phyloP scores from a whole-genome alignment of 257 asterid species.

The Solanum corneliomulleri region DNA sequence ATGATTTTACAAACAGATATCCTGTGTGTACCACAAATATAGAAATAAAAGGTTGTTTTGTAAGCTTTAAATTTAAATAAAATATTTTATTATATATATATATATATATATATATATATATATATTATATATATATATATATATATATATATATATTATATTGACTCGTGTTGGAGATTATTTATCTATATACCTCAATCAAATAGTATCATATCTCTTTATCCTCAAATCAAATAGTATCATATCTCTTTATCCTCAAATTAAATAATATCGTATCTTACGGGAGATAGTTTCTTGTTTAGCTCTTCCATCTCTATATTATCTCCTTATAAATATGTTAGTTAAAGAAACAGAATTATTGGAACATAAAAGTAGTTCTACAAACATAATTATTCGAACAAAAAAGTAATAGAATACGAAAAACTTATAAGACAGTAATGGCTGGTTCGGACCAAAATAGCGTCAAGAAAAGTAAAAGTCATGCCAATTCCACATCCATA shows the following conservation, averaged over 20 bases:
- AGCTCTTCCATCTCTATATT: not conserved
- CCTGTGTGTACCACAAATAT: not conserved
- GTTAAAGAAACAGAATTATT: not conserved
- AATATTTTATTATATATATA: too few relatives aligned
- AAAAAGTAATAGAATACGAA: not conserved
- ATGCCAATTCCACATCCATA: not conserved
- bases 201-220: not conserved
- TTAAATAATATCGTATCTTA: not conserved
- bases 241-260: not conserved
- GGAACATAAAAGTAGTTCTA: too few relatives aligned
- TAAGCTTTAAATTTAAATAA: too few relatives aligned
- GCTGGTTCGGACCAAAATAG: conserved; percentile 7
- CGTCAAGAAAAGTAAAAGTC: not conserved
- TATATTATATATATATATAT: too few relatives aligned
- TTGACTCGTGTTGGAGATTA: not conserved
- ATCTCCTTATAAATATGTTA: not conserved
- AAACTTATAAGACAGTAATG: conserved; percentile 3
- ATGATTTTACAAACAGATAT: not conserved
- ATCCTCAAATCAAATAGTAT: not conserved
- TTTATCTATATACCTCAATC: not conserved
- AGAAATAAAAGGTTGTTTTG: not conserved
- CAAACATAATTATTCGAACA: not conserved
- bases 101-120: too few relatives aligned
- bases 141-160: not conserved
- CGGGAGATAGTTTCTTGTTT: not conserved